Evolutionary conservation across 371 early-diverging fungal genomes (phyloP).

Genomic region (Mucor mucedo): DNA sequence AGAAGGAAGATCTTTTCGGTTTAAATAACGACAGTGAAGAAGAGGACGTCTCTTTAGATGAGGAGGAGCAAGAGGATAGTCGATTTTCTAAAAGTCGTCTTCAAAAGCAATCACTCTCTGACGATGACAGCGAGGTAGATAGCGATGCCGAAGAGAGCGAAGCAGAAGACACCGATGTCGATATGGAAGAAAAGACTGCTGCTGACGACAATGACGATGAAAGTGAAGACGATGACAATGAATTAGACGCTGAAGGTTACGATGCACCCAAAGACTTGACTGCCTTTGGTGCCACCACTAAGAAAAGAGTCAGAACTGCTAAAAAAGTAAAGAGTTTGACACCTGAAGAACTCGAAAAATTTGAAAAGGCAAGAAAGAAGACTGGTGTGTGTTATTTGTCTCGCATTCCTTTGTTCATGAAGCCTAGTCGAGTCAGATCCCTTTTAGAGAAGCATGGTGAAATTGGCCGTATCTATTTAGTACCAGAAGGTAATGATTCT

Average conservation of each 20-base stretch:
- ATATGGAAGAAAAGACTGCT: constrained; percentile 1
- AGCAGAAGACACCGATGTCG: constrained; percentile 32
- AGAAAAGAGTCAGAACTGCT: constrained; percentile 7
- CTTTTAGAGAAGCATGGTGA: constrained; percentile 76
- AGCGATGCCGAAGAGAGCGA: constrained; percentile 39
- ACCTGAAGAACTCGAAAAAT: constrained; percentile 69
- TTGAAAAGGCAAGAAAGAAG: constrained; percentile 71
- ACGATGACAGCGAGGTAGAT: constrained; percentile 35
- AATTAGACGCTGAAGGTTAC: constrained; percentile 19
- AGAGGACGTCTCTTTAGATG: constrained; percentile 18
- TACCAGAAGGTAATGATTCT: constrained; percentile 71
- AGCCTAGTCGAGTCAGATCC: constrained; percentile 76
- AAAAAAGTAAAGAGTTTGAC: constrained; percentile 70
- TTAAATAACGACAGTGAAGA: constrained; percentile 38
- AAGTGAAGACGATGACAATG: constrained; percentile 9
- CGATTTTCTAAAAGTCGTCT: constrained; percentile 34
- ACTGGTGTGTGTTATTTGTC: constrained; percentile 93
- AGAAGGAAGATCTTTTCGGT: constrained; percentile 41
- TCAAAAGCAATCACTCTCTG: constrained; percentile 26
- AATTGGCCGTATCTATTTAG: constrained; percentile 86
- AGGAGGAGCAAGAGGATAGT: constrained; percentile 38
- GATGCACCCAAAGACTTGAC: constrained; percentile 22
- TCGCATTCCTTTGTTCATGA: constrained; percentile 92
- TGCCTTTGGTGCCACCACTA: constrained; percentile 17
- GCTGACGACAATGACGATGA: constrained; percentile 37